phyloP scores from a whole-genome alignment of 257 asterid genomes.

The Linaria vulgaris region DNA sequence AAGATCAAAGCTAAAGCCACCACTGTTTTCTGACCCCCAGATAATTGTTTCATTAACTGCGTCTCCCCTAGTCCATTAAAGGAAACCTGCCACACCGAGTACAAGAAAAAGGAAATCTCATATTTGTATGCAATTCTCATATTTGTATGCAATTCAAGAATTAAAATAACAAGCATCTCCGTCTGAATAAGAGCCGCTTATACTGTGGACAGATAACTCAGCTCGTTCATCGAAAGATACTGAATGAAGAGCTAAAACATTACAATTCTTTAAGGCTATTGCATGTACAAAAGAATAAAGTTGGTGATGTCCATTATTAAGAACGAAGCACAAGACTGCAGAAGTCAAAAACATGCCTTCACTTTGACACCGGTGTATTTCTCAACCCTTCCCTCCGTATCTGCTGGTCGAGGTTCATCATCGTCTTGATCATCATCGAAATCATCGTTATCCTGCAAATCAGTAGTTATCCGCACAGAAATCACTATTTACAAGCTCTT shows the following conservation, averaged over 20 bases:
- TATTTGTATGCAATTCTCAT: neutral
- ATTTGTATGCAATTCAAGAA: neutral
- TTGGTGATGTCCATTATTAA: constrained; percentile 11
- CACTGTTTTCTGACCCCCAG: constrained; percentile 99
- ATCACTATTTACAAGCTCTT: constrained; percentile 9
- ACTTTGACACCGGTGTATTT: constrained; percentile 97
- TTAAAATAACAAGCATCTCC: too few relatives aligned
- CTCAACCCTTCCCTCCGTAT: constrained; percentile 86
- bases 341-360: constrained; percentile 54
- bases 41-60: constrained; percentile 94
- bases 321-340: constrained; percentile 11
- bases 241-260: constrained; percentile 19
- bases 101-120: constrained; percentile 6
- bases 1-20: constrained; percentile 91
- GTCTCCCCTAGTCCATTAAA: constrained; percentile 99
- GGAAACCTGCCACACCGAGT: constrained; percentile 63
- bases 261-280: constrained; percentile 7
- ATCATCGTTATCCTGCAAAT: constrained; percentile 71
- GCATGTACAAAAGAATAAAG: constrained; percentile 2
- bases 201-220: neutral
- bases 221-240: constrained; percentile 6
- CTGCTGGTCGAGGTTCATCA: constrained; percentile 74
- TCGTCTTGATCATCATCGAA: constrained; percentile 79
- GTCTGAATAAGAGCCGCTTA: too few relatives aligned
- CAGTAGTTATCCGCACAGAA: neutral